Evolutionary conservation across 805 yeast species (phyloP), one percentile per base, ranked within the genome.

Genomic region (Wickerhamiella domercqiae): DNA sequence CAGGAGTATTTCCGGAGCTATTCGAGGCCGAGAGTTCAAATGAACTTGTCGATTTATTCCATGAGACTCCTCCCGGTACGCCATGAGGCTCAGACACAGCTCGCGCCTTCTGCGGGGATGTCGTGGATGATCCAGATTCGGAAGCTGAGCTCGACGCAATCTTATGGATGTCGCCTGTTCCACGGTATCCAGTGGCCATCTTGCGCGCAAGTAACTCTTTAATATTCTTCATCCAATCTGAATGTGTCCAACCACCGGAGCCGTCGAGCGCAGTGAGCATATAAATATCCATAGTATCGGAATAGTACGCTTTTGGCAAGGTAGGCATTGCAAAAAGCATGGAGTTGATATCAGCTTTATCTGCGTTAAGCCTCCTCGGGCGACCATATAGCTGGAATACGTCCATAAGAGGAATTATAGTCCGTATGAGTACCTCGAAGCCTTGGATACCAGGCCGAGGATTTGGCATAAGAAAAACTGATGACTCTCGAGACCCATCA

Each of bases 301-400:
- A 58, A 51, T 80, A 82, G 50, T 80, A 75, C 29, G 74, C 75
- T 39, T 70, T 70, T 0, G 94, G 94, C 42, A 82, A 66, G 2
- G 82, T 76, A 1, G 94, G 94, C 52, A 82, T 67, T 2, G 80
- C 93, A 59, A 81, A 82, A 39, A 82, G 63, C 51, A 82, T 60
- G 13, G 87, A 77, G 24, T 67, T 59, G 32, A 67, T 53, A 47
- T 82, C 79, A 1, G 63, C 52, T 55, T 80, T 82, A 55, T 79
- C 80, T 16, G 90, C 81, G 48, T 69, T 74, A 47, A 82, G 66
- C 41, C 78, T 73, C 38, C 66, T 63, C 0, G 94, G 94, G 34
- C 94, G 67, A 17, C 94, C 94, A 51, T 82, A 82, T 29, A 83
- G 64, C 41, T 68, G 69, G 61, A 80, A 83, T 1, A 82, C 69